Base-by-base conservation (phyloP, 1,284 basidiomycete genomes). In the Leccinum huronense region DNA sequence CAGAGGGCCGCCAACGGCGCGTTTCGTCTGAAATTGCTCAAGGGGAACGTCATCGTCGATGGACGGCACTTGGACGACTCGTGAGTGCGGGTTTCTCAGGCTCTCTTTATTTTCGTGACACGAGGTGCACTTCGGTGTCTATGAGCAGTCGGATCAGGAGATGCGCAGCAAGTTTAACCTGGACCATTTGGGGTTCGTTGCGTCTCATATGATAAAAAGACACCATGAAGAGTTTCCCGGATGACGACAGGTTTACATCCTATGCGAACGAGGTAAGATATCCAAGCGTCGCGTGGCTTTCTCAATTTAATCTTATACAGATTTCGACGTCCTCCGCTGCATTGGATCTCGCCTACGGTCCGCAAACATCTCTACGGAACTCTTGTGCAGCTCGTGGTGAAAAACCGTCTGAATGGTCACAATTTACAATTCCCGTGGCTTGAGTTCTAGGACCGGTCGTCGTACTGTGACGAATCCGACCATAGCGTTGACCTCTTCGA, bases 371-470 rank as follows among this genome's bases (percentile, higher is more conserved):
- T 27, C 86, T 89, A 57, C 86, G 89, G 57, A 79, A 80, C 63
- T 84, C 86, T 57, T 87, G 85, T 66, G 77, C 84, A 19, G 76
- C 78, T 56, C 85, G 89, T 65, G 80, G 85, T 23, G 86, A 90
- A 72, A 93, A 93, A 75, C 83, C 90, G 1, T 94, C 94, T 3
- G 95, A 98, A 75, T 98, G 96, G 96, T 93, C 95, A 54, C 93
- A 92, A 73, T 97, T 94, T 77, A 85, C 61, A 81, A 82, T 58
- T 79, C 84, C 62, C 84, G 87, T 73, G 80, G 79, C 31, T 72
- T 85, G 58, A 75, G 76, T 61, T 77, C 80, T 54, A 84, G 87
- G 63, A 73, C 79, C 45, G 87, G 89, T 61, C 84, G 88, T 66
- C 85, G 88, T 58, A 86, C 80, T 27, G 86, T 87, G 54, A 90